phyloP scores from a whole-genome alignment of 768 basidiomycete species.

The Leccinum subgranulosum region DNA sequence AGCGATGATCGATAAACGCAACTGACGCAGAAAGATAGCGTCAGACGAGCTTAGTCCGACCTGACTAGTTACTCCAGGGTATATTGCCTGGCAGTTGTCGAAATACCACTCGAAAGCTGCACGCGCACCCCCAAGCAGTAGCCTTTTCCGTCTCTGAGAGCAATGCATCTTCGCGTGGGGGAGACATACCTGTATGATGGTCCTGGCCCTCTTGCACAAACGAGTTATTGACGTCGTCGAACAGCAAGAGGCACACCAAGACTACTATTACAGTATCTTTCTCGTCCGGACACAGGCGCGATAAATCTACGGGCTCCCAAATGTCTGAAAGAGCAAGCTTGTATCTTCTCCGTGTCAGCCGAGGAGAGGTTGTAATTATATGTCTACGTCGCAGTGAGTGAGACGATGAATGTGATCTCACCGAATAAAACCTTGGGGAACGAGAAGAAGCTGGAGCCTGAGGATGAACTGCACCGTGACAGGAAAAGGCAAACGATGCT shows the following conservation, averaged over 20 bases:
- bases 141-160: conserved; percentile 30
- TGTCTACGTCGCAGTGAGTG: conserved; percentile 28
- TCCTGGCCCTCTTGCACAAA: conserved; percentile 14
- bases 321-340: conserved; percentile 19
- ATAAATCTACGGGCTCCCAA: conserved; percentile 12
- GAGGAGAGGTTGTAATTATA: conserved; percentile 30
- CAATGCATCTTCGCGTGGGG: neutral
- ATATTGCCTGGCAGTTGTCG: too few species aligned
- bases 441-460: conserved; percentile 33
- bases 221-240: conserved; percentile 7
- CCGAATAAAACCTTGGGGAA: conserved; percentile 33
- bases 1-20: conserved; percentile 34
- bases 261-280: conserved; percentile 18
- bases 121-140: too few species aligned
- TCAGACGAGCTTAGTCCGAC: too few species aligned
- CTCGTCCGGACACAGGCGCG: conserved; percentile 17
- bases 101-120: too few species aligned
- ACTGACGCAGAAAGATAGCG: neutral
- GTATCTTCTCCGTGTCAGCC: conserved; percentile 29
- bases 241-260: conserved; percentile 19
- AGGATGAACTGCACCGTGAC: too few species aligned
- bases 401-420: conserved; percentile 31
- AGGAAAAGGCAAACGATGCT: too few species aligned
- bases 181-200: conserved; percentile 17
- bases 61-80: too few species aligned